phyloP scores from a whole-genome alignment of 495 filamentous ascomycete genomes.

The Echria macrotheca region DNA sequence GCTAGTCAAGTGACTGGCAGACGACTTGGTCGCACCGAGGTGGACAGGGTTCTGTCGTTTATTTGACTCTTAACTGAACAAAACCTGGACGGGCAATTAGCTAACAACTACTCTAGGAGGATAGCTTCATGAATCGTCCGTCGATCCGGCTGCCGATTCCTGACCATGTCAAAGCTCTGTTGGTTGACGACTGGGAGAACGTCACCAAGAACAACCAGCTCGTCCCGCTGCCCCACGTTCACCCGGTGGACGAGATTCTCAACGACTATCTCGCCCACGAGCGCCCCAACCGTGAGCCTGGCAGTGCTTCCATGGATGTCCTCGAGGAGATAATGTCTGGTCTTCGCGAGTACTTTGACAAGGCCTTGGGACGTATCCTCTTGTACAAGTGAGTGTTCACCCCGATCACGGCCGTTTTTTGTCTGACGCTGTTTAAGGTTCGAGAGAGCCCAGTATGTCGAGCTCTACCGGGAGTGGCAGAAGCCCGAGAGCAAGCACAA shows the following conservation, averaged over 20 bases:
- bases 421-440: constrained; percentile 46
- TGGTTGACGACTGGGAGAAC: constrained; percentile 99
- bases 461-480: constrained; percentile 61
- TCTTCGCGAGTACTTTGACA: constrained; percentile 86
- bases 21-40: too few species aligned
- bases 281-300: constrained; percentile 56
- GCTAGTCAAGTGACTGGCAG: too few species aligned
- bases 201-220: constrained; percentile 90
- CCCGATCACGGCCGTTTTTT: too few species aligned
- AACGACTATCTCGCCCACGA: constrained; percentile 70
- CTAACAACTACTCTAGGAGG: constrained; percentile 59
- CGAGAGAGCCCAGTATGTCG: constrained; percentile 78
- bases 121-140: constrained; percentile 70
- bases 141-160: constrained; percentile 76
- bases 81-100: too few species aligned
- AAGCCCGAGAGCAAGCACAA: constrained; percentile 57
- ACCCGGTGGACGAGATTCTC: constrained; percentile 70
- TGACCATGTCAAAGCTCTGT: constrained; percentile 78
- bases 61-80: too few species aligned
- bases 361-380: constrained; percentile 74
- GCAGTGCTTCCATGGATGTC: constrained; percentile 69
- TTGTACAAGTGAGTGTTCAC: constrained; percentile 65
- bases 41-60: too few species aligned
- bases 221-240: constrained; percentile 70
- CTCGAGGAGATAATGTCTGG: constrained; percentile 83